These are phyloP conservation scores for Chlorella vulgaris DNA, from an alignment of 139 green algal species.

Conservation along the genomic window DNA sequence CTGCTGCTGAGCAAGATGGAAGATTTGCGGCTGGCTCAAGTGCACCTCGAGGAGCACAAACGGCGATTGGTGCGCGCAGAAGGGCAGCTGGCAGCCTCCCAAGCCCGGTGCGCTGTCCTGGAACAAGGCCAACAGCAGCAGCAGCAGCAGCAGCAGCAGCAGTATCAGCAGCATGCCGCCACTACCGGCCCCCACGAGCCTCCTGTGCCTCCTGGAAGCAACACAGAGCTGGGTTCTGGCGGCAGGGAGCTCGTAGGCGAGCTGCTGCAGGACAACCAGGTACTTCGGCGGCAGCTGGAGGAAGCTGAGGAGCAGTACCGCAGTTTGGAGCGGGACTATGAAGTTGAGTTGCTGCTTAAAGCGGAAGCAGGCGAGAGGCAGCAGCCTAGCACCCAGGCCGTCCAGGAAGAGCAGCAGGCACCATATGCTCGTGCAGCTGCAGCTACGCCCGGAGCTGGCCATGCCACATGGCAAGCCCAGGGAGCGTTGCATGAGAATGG, in stretches of 20 bases:
- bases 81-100: background rate
- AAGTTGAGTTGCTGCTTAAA: slow-evolving; percentile 21
- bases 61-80: slow-evolving; percentile 17
- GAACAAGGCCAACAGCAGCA: background rate
- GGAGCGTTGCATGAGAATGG: background rate
- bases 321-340: slow-evolving; percentile 20
- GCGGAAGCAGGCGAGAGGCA: background rate
- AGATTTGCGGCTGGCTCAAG: slow-evolving; percentile 43
- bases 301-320: slow-evolving; percentile 21
- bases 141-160: background rate
- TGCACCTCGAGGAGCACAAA: slow-evolving; percentile 68
- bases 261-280: slow-evolving; percentile 59
- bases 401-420: background rate
- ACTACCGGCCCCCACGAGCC: background rate
- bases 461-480: background rate
- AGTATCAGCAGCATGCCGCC: background rate
- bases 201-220: too few species aligned
- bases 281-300: slow-evolving; percentile 51
- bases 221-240: background rate
- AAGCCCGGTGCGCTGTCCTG: background rate
- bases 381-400: background rate
- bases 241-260: slow-evolving; percentile 25
- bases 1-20: slow-evolving; percentile 20
- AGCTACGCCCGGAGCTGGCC: background rate
- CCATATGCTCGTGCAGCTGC: too few species aligned